A percentile compares a stretch with the other conserved stretches of the same genome.
phyloP scores from a whole-genome alignment of 306 rosid species.

The Glycine soja region DNA sequence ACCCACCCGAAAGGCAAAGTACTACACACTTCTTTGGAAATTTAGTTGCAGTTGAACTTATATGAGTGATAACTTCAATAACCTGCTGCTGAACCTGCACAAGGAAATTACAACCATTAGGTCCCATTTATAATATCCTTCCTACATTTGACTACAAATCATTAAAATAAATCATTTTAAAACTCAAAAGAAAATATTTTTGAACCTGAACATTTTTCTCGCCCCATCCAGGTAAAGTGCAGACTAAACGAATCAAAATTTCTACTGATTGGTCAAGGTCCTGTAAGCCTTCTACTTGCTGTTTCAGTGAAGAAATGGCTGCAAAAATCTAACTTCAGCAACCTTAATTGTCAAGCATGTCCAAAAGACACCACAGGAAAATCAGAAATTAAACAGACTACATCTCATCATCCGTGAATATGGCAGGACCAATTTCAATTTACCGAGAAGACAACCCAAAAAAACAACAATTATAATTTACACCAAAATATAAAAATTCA shows the following conservation, averaged over 20 bases:
- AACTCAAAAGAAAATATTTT: constrained; percentile 37
- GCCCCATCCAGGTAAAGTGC: constrained; percentile 95
- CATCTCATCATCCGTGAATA: not conserved
- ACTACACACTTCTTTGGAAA: constrained; percentile 96
- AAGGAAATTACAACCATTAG: constrained; percentile 37
- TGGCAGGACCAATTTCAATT: not conserved
- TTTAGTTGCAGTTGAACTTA: constrained; percentile 76
- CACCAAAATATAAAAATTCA: not conserved
- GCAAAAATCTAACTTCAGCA: constrained; percentile 53
- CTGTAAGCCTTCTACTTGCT: constrained; percentile 82
- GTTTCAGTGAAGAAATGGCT: constrained; percentile 88
- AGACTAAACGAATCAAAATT: constrained; percentile 81
- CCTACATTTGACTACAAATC: constrained; percentile 29
- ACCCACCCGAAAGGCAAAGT: constrained; percentile 88
- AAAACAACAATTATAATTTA: not conserved
- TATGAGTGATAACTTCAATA: constrained; percentile 76
- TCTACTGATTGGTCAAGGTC: constrained; percentile 74
- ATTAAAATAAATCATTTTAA: constrained; percentile 12
- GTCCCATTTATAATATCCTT: constrained; percentile 11
- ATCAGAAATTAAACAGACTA: constrained; percentile 9
- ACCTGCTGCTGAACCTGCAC: constrained; percentile 98
- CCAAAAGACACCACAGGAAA: constrained; percentile 34
- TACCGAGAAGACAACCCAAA: constrained; percentile 7
- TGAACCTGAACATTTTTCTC: constrained; percentile 99
- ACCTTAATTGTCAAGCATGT: constrained; percentile 33